Percentiles rank a stretch among this genome's conserved stretches.
Conservation (phyloP, 768 basidiomycete genomes). For the Boletus rubescentipes region DNA sequence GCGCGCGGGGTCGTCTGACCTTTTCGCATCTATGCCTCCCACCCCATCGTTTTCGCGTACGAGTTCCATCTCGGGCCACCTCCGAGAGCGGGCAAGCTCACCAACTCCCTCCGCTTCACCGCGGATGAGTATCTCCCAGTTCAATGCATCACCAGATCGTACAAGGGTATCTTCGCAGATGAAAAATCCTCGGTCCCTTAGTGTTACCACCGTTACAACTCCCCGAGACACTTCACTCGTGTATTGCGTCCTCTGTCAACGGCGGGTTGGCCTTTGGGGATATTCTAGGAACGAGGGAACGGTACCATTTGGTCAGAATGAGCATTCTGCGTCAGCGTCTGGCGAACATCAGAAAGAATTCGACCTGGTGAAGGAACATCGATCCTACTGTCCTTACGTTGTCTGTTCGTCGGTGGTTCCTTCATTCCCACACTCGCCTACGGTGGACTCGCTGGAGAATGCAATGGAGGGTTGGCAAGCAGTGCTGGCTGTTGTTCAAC, state of each 20-base stretch:
- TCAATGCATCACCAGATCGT: constrained; percentile 17
- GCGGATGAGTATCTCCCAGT: constrained; percentile 21
- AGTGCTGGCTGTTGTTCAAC: constrained; percentile 63
- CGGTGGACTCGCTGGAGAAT: constrained; percentile 24
- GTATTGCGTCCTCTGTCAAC: constrained; percentile 68
- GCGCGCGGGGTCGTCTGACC: constrained; percentile 27
- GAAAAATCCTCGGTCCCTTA: constrained; percentile 6
- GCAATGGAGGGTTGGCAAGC: constrained; percentile 78
- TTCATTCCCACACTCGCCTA: constrained; percentile 40
- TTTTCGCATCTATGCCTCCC: constrained; percentile 30
- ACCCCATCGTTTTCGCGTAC: constrained; percentile 34
- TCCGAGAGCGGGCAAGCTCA: constrained; percentile 19
- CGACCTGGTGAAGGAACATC: constrained; percentile 78
- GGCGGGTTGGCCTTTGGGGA: constrained; percentile 79
- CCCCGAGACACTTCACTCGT: constrained; percentile 51
- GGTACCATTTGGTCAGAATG: constrained; percentile 6
- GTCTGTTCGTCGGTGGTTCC: constrained; percentile 67
- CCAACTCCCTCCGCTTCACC: constrained; percentile 23
- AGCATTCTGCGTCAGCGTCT: constrained; percentile 21
- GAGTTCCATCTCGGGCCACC: constrained; percentile 29
- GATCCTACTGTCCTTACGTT: constrained; percentile 85
- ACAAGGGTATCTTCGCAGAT: constrained; percentile 1
- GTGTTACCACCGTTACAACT: not conserved
- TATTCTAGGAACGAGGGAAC: constrained; percentile 41
- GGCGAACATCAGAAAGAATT: constrained; percentile 46